Evolutionary conservation across 192 early-diverging fungal species (phyloP).

Genomic region (Entomortierella parvispora): DNA sequence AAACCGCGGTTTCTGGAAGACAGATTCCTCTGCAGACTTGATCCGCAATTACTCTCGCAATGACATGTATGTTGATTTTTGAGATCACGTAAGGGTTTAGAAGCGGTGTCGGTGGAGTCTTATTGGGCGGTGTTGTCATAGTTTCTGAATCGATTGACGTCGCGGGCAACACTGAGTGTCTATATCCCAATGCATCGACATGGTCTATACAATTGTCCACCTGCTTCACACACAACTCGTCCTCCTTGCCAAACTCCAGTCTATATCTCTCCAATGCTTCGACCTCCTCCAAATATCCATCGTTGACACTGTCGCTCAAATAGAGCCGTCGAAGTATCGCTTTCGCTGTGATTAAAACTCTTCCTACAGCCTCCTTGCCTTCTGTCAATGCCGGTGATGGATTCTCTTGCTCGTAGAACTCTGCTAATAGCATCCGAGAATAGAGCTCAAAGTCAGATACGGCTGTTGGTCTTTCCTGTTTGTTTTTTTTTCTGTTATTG

Average conservation of each 20-base stretch:
- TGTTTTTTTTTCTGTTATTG: no score
- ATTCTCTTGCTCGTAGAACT: constrained; percentile 18
- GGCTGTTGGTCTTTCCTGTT: no score
- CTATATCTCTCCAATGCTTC: not conserved
- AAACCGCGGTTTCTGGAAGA: constrained; percentile 30
- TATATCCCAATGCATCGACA: no score
- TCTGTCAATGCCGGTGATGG: not conserved
- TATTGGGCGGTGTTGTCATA: not conserved
- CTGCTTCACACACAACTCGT: not conserved
- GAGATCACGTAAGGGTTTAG: constrained; percentile 20
- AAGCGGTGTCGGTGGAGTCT: not conserved
- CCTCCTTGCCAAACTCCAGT: not conserved
- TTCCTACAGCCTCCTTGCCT: not conserved
- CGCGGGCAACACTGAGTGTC: not conserved
- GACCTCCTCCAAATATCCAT: no score
- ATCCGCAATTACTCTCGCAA: constrained; percentile 39
- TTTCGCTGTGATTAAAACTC: constrained; percentile 9
- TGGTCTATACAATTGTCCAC: no score
- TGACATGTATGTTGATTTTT: constrained; percentile 25
- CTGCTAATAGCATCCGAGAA: constrained; percentile 11
- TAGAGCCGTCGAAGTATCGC: constrained; percentile 36
- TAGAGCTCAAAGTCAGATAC: constrained; percentile 44
- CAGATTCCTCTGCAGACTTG: constrained; percentile 40
- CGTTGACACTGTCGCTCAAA: constrained; percentile 7
- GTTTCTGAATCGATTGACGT: not conserved